Evolutionary conservation across 176 grass and related monocot genomes (phyloP), one percentile per base, ranked within the genome.

Genomic region (Areca catechu): DNA sequence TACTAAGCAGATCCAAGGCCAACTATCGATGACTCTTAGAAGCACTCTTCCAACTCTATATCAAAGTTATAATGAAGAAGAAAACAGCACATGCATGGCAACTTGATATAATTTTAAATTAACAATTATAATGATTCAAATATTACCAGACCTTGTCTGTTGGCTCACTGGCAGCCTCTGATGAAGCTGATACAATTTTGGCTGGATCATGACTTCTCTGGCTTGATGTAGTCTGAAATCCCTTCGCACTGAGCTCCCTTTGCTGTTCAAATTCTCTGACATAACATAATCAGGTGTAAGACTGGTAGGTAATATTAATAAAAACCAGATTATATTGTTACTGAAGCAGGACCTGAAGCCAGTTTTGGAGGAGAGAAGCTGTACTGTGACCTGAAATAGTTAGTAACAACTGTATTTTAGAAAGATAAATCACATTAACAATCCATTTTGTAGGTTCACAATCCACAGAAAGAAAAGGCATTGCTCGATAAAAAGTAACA

Each of bases 241-340:
- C 83, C 77, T 67, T 85, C 16, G 78, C 34, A 7, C 82, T 83
- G 71, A 70, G 74, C 81, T 90, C 82, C 56, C 83, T 85, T 78
- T 98, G 93, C 62, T 98, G 93, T 73, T 98, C 93, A 88, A 98
- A 98, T 73, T 98, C 93, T 75, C 87, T 98, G 76, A 71, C 53
- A 57, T 14, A 53, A 70, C 71, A 65, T 9, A 70, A 74, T 19
- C 48, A 70, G 57, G 53, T 49, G 76, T 72, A 74, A 85, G 48
- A 75, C 4, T 50, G 55, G 20, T 24, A 65, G 57, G 17, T 20
- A 47, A 76, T 54, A 65, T 21, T 12, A 54, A 63, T 15, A 56
- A 66, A 76, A 20, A 43, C 47, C 15, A 74, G 27, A 17, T 15
- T 4, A 49, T 48, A 15, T 5, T 74, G 56, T 18, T 66, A 21